Base-by-base conservation (phyloP, 108 stramenopile genomes). In the Phaeodactylum tricornutum region DNA sequence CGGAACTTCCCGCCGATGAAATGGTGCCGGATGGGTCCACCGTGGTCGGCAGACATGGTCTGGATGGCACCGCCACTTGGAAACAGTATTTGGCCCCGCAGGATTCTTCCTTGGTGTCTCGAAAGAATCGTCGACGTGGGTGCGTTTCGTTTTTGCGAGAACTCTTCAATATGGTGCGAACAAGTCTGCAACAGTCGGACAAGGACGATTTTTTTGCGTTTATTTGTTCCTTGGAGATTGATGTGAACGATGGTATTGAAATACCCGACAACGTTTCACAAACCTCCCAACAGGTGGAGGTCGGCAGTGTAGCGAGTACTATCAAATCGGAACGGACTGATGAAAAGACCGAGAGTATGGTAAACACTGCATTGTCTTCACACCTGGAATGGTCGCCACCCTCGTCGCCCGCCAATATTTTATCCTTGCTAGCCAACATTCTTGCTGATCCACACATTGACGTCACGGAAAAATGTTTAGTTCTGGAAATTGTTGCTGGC, bases 121-220 rank as follows among this genome's bases (percentile, higher is more conserved):
- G 89, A 23, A 56, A 47, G 30, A 55, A 71, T 21, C 70, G 89
- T 31, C 65, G 78, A 32, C 50, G 70, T 7, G 89, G 84, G 0
- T 83, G 85, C 41, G 48, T 92, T 26, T 65, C 63, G 11, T 92
- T 92, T 62, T 50, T 92, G 17, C 64, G 71, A 26, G 89, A 92
- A 45, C 56, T 92, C 3, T 92, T 92, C 61, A 78, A 78, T 60
- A 84, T 87, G 89, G 85, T 82, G 6, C 75, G 83, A 39, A 55
- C 64, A 36, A 77, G 78, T 2, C 58, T 92, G 33, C 79, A 92
- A 37, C 89, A 84, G 49, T 69, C 59, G 25, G 89, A 87, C 37
- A 87, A 81, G 49, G 89, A 87, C 48, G 83, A 87, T 34, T 92
- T 92, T 53, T 78, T 79, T 64, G 59, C 72, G 12, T 67, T 60